These are phyloP conservation scores for Parastagonospora avenae DNA, from an alignment of 2,329 filamentous ascomycete species.

Conservation along the genomic window DNA sequence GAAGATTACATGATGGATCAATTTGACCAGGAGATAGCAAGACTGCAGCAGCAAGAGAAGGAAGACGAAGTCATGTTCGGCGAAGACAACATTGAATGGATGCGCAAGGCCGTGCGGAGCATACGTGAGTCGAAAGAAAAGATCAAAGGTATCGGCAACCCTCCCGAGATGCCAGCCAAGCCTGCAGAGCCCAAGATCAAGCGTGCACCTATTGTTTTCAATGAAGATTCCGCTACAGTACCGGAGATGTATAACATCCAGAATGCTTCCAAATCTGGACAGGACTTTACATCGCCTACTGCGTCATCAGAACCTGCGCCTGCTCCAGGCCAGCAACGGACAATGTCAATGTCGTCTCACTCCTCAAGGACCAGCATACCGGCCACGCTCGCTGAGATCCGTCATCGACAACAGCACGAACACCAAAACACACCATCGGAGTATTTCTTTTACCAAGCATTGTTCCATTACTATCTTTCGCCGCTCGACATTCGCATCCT, in stretches of 20 bases:
- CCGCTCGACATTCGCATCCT: constrained; percentile 91
- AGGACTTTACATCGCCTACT: constrained; percentile 40
- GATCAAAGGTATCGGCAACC: constrained; percentile 69
- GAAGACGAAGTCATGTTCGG: constrained; percentile 92
- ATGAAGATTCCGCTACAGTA: constrained; percentile 51
- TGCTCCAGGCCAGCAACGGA: constrained; percentile 18
- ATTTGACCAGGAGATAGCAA: constrained; percentile 77
- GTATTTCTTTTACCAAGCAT: constrained; percentile 87
- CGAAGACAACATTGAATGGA: constrained; percentile 86
- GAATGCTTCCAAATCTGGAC: constrained; percentile 53
- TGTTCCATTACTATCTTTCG: constrained; percentile 87
- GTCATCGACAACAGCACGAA: constrained; percentile 52
- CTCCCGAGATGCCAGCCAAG: constrained; percentile 60
- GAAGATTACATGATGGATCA: constrained; percentile 84
- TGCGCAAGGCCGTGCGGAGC: constrained; percentile 76
- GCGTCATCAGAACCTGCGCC: constrained; percentile 9
- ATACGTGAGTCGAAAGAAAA: constrained; percentile 80
- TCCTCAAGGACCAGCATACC: constrained; percentile 44
- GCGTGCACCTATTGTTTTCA: constrained; percentile 57
- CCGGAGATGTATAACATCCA: constrained; percentile 59
- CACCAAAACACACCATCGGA: constrained; percentile 55
- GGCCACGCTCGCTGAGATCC: constrained; percentile 53
- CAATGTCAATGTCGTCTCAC: constrained; percentile 38
- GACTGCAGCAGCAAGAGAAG: constrained; percentile 75
- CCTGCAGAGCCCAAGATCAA: constrained; percentile 56